A percentile compares a stretch with the other conserved stretches of the same genome.
Conservation (phyloP, 345 rosid species). For the Firmiana major region DNA sequence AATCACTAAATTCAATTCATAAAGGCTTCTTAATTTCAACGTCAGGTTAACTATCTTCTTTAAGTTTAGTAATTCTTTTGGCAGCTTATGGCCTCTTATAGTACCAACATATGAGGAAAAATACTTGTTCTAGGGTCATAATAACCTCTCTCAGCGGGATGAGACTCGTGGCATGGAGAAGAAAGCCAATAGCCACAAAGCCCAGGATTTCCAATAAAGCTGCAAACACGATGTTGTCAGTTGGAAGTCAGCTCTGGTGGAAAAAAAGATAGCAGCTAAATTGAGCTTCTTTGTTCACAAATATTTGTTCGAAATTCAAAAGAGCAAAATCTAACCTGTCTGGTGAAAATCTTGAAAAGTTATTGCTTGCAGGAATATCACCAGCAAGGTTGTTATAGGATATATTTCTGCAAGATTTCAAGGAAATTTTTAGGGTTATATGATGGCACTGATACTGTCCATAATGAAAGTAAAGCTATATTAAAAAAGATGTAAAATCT, state of each 20-base stretch:
- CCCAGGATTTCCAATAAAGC: slow-evolving; percentile 77
- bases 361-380: slow-evolving; percentile 65
- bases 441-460: neutral
- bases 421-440: neutral
- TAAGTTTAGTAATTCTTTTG: neutral
- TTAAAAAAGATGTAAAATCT: too few species aligned
- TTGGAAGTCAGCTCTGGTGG: neutral
- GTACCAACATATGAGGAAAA: neutral
- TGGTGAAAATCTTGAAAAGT: slow-evolving; percentile 70
- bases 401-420: slow-evolving; percentile 55
- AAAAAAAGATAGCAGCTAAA: neutral
- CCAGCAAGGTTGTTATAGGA: slow-evolving; percentile 81
- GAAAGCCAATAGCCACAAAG: slow-evolving; percentile 81
- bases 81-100: neutral
- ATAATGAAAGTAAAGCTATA: neutral
- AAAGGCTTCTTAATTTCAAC: neutral
- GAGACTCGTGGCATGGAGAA: slow-evolving; percentile 60
- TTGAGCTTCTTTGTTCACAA: neutral
- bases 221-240: slow-evolving; percentile 22
- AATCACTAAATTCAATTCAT: neutral
- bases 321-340: slow-evolving; percentile 46
- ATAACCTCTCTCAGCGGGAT: slow-evolving; percentile 63
- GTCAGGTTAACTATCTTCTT: neutral
- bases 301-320: neutral
- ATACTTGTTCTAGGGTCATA: neutral